Percentiles rank a stretch among this genome's conserved stretches.
Conservation (phyloP, 805 yeast species). For the Komagataella kurtzmanii region DNA sequence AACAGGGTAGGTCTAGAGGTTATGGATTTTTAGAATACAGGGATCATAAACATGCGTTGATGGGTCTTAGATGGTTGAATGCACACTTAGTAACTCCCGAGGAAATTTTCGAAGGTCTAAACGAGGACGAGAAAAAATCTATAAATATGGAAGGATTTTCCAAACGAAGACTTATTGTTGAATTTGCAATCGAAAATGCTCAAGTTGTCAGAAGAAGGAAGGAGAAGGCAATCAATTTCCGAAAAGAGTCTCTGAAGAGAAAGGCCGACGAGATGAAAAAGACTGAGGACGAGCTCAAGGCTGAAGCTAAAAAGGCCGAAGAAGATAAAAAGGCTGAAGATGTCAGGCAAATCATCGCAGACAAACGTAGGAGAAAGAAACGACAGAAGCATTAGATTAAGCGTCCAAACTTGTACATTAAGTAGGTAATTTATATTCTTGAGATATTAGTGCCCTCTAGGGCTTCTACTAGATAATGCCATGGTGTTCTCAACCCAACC, state of each 20-base stretch:
- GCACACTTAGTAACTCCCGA: slow-evolving; percentile 71
- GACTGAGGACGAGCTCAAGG: slow-evolving; percentile 6
- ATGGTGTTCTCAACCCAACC: slow-evolving; percentile 81
- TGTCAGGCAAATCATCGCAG: slow-evolving; percentile 7
- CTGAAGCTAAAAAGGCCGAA: neutral
- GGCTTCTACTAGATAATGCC: slow-evolving; percentile 54
- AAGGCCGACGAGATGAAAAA: slow-evolving; percentile 13
- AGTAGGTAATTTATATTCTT: slow-evolving; percentile 21
- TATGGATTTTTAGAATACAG: slow-evolving; percentile 91
- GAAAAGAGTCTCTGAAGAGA: slow-evolving; percentile 7
- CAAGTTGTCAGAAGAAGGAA: slow-evolving; percentile 80
- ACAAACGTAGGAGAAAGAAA: slow-evolving; percentile 8
- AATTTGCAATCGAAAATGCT: slow-evolving; percentile 93
- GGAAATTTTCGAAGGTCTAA: slow-evolving; percentile 61
- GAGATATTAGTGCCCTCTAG: slow-evolving; percentile 56
- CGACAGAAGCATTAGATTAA: slow-evolving; percentile 25
- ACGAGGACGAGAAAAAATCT: slow-evolving; percentile 49
- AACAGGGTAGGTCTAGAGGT: slow-evolving; percentile 86
- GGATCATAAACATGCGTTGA: slow-evolving; percentile 84
- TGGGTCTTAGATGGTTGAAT: slow-evolving; percentile 95
- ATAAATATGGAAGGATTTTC: slow-evolving; percentile 40
- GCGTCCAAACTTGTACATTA: slow-evolving; percentile 7
- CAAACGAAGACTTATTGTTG: slow-evolving; percentile 75
- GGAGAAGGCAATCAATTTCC: slow-evolving; percentile 11
- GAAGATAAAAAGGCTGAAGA: slow-evolving; percentile 5